phyloP scores from a whole-genome alignment of 2,329 filamentous ascomycete genomes.

The Gremmenia infestans region DNA sequence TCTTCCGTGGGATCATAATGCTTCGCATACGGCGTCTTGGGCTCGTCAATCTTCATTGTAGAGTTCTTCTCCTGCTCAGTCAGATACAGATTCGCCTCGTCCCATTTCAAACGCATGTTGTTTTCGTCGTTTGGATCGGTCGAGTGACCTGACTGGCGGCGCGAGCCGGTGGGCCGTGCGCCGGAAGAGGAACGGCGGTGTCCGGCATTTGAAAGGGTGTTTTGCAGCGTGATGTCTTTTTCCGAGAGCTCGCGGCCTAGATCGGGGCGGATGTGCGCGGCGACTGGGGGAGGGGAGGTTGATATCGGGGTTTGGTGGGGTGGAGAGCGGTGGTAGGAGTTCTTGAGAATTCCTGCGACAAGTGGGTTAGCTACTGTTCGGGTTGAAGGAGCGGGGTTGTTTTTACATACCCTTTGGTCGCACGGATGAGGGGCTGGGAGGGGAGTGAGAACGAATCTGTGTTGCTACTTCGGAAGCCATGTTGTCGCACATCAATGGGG shows the following conservation, averaged over 20 bases:
- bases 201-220: conserved; percentile 91
- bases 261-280: conserved; percentile 29
- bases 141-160: conserved; percentile 37
- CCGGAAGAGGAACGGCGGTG: conserved; percentile 81
- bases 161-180: conserved; percentile 45
- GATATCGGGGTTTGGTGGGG: conserved; percentile 36
- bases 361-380: conserved; percentile 3
- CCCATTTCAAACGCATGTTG: conserved; percentile 84
- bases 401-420: conserved; percentile 33
- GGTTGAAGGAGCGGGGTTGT: conserved; percentile 2
- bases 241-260: conserved; percentile 47
- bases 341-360: conserved; percentile 82
- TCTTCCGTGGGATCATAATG: conserved; percentile 90
- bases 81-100: conserved; percentile 95
- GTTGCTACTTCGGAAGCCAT: conserved; percentile 26
- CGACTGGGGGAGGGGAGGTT: conserved; percentile 39
- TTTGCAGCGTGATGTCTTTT: conserved; percentile 88
- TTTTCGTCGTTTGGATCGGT: conserved; percentile 41
- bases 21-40: conserved; percentile 93
- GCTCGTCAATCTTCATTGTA: conserved; percentile 99
- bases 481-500: conserved; percentile 11
- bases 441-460: conserved; percentile 21
- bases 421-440: conserved; percentile 30
- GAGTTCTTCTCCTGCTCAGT: conserved; percentile 92
- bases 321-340: conserved; percentile 64